Conservation (phyloP, 176 grass and related monocot species). For the Typha latifolia region DNA sequence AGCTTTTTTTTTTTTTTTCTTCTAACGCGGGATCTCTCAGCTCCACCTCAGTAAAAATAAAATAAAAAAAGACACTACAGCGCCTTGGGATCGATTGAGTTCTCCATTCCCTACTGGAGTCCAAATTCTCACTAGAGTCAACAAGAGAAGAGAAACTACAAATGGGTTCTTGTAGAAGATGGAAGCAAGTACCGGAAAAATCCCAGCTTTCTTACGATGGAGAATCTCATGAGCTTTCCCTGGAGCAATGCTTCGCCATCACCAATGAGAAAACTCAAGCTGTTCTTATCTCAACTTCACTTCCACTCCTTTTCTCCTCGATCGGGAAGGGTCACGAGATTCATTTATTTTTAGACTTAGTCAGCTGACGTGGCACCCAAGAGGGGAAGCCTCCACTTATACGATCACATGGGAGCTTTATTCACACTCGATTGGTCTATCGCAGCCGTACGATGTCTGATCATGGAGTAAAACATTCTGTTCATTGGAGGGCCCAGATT, state of each 20-base stretch:
- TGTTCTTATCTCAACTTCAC: too few relatives aligned
- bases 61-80: not conserved
- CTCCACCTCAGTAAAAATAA: not conserved
- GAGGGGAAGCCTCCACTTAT: too few relatives aligned
- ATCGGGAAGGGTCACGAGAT: too few relatives aligned
- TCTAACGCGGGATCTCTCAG: not conserved
- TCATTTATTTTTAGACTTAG: too few relatives aligned
- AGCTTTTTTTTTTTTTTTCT: not conserved
- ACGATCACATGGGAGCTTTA: too few relatives aligned
- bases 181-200: slow-evolving; percentile 1
- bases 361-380: too few relatives aligned
- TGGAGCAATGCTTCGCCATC: not conserved
- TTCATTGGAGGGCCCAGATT: too few relatives aligned
- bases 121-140: not conserved
- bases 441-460: too few relatives aligned
- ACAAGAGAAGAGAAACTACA: slow-evolving; percentile 3
- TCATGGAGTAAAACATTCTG: too few relatives aligned
- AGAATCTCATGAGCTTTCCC: slow-evolving; percentile 8
- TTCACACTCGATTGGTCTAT: too few relatives aligned
- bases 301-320: too few relatives aligned
- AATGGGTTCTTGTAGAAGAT: not conserved
- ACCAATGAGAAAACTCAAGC: not conserved
- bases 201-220: slow-evolving; percentile 3
- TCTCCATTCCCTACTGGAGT: not conserved
- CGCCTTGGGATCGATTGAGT: too few relatives aligned